Evolutionary conservation across 371 early-diverging fungal genomes (phyloP), one percentile per base, ranked within the genome.

Genomic region (Fennellomyces sp.): DNA sequence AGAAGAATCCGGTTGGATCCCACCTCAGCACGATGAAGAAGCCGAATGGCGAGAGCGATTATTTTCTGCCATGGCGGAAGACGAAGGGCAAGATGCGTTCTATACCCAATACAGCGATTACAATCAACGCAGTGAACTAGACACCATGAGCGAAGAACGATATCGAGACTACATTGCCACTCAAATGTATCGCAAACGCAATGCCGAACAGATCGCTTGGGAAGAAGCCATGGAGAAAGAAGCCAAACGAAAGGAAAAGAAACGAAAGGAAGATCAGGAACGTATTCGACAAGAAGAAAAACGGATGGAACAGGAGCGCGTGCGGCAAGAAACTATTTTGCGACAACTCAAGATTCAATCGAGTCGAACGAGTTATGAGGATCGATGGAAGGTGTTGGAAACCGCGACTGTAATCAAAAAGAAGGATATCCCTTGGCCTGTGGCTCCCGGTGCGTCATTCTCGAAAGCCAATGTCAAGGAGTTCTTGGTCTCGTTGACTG

Each of bases 1-100:
- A 50, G 64, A 69, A 28, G 78, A 77, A 57, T 53, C 56, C 17
- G 78, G 78, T 0, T 78, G 78, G 78, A 42, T 57, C 2, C 70
- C 75, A 5, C 66, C 66, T 19, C 6, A 58, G 3, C 60, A 65
- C 25, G 26, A 58, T 10, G 68, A 66, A 15, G 58, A 64, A 27
- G 62, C 59, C 15, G 67, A 73, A 30, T 80, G 81, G 81, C 60
- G 65, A 39, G 70, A 71, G 28, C 61, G 60, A 21, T 31, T 80
- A n/a, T 80, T 80, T 48, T 66, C 71, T 23, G 81, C 75, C 35
- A 80, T 80, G 81, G 66, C 66, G 36, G 73, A 75, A 0, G 81
- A 80, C 45, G 81, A 80, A 60, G 75, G 73, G 2, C 66, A 67
- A 49, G 76, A 79, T 60, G 61, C 72, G 10, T 73, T 69, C 53